Evolutionary conservation across 805 yeast species (phyloP).

Genomic region (Candida tibetensis): DNA sequence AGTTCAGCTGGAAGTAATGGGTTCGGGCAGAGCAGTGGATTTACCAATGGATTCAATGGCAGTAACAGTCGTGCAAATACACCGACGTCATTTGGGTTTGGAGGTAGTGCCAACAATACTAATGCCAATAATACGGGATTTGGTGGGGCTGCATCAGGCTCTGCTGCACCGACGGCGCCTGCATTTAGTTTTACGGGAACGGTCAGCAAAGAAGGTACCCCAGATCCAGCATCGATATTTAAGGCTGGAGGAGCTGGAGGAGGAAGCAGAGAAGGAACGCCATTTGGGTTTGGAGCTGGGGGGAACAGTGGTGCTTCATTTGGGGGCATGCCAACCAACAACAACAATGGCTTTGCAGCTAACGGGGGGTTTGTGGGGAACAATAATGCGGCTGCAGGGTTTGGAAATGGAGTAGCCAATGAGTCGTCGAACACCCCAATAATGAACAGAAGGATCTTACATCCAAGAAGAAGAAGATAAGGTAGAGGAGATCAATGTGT

Average conservation of each 20-base stretch:
- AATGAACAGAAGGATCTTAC: constrained; percentile 7
- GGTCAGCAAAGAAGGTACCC: constrained; percentile 23
- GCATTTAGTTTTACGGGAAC: constrained; percentile 20
- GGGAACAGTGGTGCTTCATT: neutral
- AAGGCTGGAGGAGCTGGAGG: constrained; percentile 15
- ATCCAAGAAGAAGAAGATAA: constrained; percentile 10
- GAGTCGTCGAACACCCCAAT: constrained; percentile 9
- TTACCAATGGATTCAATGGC: neutral
- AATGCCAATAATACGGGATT: neutral
- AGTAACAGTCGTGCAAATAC: neutral
- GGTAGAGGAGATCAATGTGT: neutral
- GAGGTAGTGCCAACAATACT: neutral
- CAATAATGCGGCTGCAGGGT: neutral
- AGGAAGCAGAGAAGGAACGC: constrained; percentile 6
- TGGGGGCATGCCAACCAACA: neutral
- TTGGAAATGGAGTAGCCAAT: constrained; percentile 1
- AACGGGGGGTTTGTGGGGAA: neutral
- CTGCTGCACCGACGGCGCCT: no score
- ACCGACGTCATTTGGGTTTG: constrained; percentile 2
- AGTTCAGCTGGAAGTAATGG: constrained; percentile 1
- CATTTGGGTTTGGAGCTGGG: constrained; percentile 13
- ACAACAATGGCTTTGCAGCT: neutral
- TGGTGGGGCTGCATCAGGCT: neutral
- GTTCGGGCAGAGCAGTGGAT: neutral
- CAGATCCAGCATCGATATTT: constrained; percentile 33